These are phyloP conservation scores for Jacaranda mimosifolia DNA, from an alignment of 257 asterid genomes.

Conservation along the genomic window DNA sequence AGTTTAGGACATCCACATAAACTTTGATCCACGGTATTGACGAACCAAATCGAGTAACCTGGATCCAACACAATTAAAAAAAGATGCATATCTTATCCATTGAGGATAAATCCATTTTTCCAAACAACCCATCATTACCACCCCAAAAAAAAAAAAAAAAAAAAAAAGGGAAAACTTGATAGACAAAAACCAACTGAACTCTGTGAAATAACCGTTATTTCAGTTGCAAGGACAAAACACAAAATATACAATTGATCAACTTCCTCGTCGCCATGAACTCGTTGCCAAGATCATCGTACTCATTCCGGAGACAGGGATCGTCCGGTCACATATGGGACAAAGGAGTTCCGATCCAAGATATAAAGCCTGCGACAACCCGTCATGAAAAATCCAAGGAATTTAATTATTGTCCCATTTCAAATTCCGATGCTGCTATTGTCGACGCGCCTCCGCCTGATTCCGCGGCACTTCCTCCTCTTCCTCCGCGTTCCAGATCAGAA, in stretches of 20 bases:
- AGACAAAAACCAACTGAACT: not conserved
- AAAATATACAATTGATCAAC: not conserved
- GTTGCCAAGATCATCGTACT: slow-evolving; percentile 69
- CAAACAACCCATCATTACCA: not conserved
- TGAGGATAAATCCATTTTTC: not conserved
- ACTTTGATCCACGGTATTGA: too few species aligned
- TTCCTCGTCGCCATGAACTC: slow-evolving; percentile 49
- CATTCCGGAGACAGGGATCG: slow-evolving; percentile 84
- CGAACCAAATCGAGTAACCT: too few species aligned
- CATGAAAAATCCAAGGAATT: slow-evolving; percentile 41
- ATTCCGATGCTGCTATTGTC: slow-evolving; percentile 3
- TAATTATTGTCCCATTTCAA: slow-evolving; percentile 30
- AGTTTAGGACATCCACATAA: too few species aligned
- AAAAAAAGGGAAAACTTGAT: not conserved
- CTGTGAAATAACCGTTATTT: slow-evolving; percentile 35
- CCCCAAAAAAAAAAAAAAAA: not conserved
- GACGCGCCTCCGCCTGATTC: slow-evolving; percentile 31
- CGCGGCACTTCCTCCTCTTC: not conserved
- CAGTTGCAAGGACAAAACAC: slow-evolving; percentile 30
- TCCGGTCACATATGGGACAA: slow-evolving; percentile 75
- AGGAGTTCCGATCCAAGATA: slow-evolving; percentile 21
- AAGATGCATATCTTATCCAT: not conserved
- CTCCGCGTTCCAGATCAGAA: slow-evolving; percentile 36
- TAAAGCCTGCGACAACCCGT: not conserved
- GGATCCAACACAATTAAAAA: too few species aligned